Conservation (phyloP, 2,329 filamentous ascomycete genomes). For the Cadophora malorum region DNA sequence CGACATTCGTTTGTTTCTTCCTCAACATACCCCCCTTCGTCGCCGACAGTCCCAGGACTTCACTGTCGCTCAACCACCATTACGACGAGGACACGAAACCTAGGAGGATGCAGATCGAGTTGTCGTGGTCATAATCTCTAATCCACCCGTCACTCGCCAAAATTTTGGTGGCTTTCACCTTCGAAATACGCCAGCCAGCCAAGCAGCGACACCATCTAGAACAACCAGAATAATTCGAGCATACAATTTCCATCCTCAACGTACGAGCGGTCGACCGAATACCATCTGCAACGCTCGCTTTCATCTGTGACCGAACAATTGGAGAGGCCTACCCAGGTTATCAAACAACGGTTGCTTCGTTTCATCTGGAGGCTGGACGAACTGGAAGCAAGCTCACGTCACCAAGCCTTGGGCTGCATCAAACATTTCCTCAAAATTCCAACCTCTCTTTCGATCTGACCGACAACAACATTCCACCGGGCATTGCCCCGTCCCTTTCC, state of each 20-base stretch:
- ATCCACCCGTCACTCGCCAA: neutral
- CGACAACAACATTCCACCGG: constrained; percentile 21
- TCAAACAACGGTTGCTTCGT: constrained; percentile 31
- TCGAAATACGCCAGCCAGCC: neutral
- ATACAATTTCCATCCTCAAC: constrained; percentile 12
- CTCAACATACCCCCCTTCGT: neutral
- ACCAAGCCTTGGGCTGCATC: constrained; percentile 24
- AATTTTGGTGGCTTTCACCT: constrained; percentile 6
- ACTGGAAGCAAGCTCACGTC: constrained; percentile 24
- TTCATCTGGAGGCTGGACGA: constrained; percentile 29
- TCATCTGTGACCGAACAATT: constrained; percentile 28
- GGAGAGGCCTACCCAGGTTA: constrained; percentile 23
- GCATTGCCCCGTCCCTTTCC: constrained; percentile 24
- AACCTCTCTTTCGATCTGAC: constrained; percentile 24
- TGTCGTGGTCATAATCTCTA: constrained; percentile 6
- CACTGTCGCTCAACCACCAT: constrained; percentile 15
- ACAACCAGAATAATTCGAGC: constrained; percentile 1
- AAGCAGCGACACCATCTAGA: neutral
- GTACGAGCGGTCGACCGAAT: neutral
- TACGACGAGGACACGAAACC: neutral
- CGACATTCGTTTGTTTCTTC: constrained; percentile 26
- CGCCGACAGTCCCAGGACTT: constrained; percentile 18
- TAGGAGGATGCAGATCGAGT: constrained; percentile 2
- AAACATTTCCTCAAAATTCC: constrained; percentile 19
- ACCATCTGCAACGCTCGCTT: constrained; percentile 22